Conservation (phyloP, 345 rosid species). For the Diplotaxis tenuifolia region DNA sequence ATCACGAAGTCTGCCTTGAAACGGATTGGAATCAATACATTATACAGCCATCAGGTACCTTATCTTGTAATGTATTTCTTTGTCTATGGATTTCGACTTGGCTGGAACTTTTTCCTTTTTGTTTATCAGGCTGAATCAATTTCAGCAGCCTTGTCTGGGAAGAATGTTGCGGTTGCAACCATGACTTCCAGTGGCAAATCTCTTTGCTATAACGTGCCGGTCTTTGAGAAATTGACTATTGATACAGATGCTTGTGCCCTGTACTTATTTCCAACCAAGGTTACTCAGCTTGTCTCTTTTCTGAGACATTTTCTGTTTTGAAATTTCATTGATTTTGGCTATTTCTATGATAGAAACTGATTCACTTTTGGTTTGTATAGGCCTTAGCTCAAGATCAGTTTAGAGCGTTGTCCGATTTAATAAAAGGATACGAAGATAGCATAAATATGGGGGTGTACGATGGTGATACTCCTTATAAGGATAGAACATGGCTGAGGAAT, state of each 20-base stretch:
- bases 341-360: neutral
- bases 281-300: constrained; percentile 31
- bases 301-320: neutral
- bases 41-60: constrained; percentile 87
- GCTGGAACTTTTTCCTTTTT: neutral
- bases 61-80: constrained; percentile 22
- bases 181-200: constrained; percentile 98
- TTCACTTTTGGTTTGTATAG: constrained; percentile 43
- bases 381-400: constrained; percentile 97
- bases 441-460: constrained; percentile 79
- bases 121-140: constrained; percentile 74
- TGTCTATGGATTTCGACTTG: constrained; percentile 10
- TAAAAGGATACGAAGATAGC: constrained; percentile 46
- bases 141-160: constrained; percentile 65
- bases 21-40: constrained; percentile 60
- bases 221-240: constrained; percentile 69
- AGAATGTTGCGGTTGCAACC: constrained; percentile 84
- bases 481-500: constrained; percentile 65
- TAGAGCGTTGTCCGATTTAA: constrained; percentile 59
- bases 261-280: constrained; percentile 95
- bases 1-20: constrained; percentile 59
- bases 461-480: constrained; percentile 75
- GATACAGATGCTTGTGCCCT: constrained; percentile 75
- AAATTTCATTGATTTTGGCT: neutral
- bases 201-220: constrained; percentile 93